These are phyloP conservation scores for Anthracocystis panici-leucophaei DNA, from an alignment of 1,284 basidiomycete genomes.

Conservation along the genomic window DNA sequence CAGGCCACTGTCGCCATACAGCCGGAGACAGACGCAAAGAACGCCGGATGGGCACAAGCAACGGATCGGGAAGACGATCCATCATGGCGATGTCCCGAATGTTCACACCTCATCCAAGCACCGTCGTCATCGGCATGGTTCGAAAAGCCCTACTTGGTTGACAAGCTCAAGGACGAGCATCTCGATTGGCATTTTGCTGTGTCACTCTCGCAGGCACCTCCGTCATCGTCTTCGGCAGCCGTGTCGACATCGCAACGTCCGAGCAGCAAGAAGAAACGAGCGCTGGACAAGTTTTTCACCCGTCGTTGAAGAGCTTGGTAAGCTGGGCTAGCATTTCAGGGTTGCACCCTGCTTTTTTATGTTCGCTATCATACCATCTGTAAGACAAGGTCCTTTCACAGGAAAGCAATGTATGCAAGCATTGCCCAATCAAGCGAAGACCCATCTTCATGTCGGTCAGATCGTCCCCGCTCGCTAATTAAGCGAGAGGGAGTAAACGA, in stretches of 20 bases:
- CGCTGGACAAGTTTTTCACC: slow-evolving; percentile 38
- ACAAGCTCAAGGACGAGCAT: slow-evolving; percentile 56
- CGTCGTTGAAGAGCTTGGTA: slow-evolving; percentile 13
- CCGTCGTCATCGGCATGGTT: slow-evolving; percentile 37
- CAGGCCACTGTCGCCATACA: neutral
- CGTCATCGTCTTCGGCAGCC: neutral
- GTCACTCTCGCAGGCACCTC: slow-evolving; percentile 45
- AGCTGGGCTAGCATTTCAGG: slow-evolving; percentile 10
- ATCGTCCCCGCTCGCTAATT: neutral
- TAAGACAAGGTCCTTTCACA: neutral
- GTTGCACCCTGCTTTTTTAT: slow-evolving; percentile 33
- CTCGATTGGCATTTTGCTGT: slow-evolving; percentile 63
- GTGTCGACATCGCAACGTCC: slow-evolving; percentile 2
- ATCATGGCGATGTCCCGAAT: slow-evolving; percentile 54
- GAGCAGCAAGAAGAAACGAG: slow-evolving; percentile 33
- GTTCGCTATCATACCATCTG: neutral
- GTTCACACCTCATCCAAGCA: slow-evolving; percentile 35
- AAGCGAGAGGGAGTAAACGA: neutral
- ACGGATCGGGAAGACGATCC: slow-evolving; percentile 25
- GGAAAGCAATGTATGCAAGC: neutral
- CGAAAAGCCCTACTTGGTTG: slow-evolving; percentile 42
- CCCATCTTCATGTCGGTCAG: neutral
- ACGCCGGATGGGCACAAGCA: neutral
- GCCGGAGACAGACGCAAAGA: neutral
- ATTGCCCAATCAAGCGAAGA: slow-evolving; percentile 2